phyloP scores from a whole-genome alignment of 1,139 yeast species.

The Sugiyamaella grinbergsii region DNA sequence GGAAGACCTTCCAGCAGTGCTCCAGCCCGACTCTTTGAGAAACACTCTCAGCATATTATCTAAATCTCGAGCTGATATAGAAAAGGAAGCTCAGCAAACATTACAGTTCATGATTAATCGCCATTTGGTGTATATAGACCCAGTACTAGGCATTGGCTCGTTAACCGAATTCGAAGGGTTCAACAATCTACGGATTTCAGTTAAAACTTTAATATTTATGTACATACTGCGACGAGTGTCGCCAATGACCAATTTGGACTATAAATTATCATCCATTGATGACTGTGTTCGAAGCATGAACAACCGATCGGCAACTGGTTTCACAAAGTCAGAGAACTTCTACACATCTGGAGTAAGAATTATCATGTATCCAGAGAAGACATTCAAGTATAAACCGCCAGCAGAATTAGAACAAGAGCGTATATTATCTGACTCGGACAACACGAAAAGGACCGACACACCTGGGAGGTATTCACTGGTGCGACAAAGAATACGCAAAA shows the following conservation, averaged over 20 bases:
- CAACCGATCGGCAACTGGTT: neutral
- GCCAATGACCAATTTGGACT: constrained; percentile 23
- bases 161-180: constrained; percentile 20
- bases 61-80: constrained; percentile 10
- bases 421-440: constrained; percentile 1
- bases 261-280: constrained; percentile 25
- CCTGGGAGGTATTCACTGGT: constrained; percentile 11
- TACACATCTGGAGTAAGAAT: constrained; percentile 18
- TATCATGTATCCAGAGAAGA: constrained; percentile 7
- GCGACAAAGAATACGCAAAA: constrained; percentile 14
- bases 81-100: constrained; percentile 15
- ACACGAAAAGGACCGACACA: neutral
- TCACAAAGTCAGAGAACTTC: constrained; percentile 7
- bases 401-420: neutral
- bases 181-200: constrained; percentile 18
- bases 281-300: constrained; percentile 9
- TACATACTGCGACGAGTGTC: constrained; percentile 23
- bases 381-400: neutral
- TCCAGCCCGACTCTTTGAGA: constrained; percentile 19
- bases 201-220: constrained; percentile 19
- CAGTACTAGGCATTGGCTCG: constrained; percentile 17
- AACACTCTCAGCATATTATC: constrained; percentile 11
- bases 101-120: constrained; percentile 15
- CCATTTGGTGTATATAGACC: constrained; percentile 15
- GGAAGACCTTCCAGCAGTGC: constrained; percentile 19